Percentiles rank a stretch among this genome's conserved stretches.
Conservation (phyloP, 352 stramenopile genomes). For the Phytophthora quininea region DNA sequence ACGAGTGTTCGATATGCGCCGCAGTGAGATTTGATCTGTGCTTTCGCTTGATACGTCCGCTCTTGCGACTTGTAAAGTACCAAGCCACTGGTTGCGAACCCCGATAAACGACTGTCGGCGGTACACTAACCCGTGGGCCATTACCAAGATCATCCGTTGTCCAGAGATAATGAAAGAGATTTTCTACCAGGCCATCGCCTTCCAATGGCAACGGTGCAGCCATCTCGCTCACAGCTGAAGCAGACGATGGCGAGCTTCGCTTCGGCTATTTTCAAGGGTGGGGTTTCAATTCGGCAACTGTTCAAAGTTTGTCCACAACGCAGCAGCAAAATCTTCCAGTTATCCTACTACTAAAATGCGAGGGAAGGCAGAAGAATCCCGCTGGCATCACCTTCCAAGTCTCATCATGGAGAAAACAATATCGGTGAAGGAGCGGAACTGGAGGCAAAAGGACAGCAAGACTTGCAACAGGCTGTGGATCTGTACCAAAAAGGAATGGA, state of each 20-base stretch:
- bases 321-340: not conserved
- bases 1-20: constrained; percentile 93
- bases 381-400: constrained; percentile 18
- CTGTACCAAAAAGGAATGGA: constrained; percentile 78
- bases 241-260: no score
- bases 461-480: constrained; percentile 76
- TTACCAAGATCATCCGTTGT: constrained; percentile 91
- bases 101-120: constrained; percentile 95
- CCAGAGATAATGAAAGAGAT: constrained; percentile 91
- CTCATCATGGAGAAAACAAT: constrained; percentile 15
- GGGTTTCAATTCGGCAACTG: constrained; percentile 23
- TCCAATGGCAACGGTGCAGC: constrained; percentile 70
- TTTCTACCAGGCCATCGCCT: constrained; percentile 87
- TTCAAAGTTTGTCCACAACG: not conserved
- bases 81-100: constrained; percentile 92
- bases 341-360: constrained; percentile 15
- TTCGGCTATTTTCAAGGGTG: constrained; percentile 33
- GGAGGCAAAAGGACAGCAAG: constrained; percentile 68
- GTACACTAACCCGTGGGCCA: constrained; percentile 88
- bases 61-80: constrained; percentile 94
- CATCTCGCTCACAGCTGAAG: constrained; percentile 38
- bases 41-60: constrained; percentile 92
- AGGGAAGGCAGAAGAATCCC: constrained; percentile 22
- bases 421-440: constrained; percentile 16
- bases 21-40: constrained; percentile 92